Conservation (phyloP, 495 filamentous ascomycete genomes). For the Talaromyces ruber region DNA sequence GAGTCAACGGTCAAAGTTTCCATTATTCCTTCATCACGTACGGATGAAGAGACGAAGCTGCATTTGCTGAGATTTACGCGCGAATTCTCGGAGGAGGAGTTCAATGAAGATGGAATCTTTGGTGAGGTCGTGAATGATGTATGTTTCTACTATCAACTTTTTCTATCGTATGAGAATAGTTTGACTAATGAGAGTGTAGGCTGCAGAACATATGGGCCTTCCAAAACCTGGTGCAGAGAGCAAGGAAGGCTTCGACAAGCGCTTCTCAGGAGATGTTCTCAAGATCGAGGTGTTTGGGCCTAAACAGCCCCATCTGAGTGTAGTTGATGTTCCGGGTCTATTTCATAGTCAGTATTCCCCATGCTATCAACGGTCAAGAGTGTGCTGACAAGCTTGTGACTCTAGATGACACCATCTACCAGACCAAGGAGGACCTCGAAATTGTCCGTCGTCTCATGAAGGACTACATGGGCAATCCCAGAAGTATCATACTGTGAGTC, state of each 20-base stretch:
- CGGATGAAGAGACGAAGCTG: conserved; percentile 13
- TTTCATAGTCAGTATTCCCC: conserved; percentile 27
- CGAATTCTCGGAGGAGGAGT: background rate
- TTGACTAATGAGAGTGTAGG: conserved; percentile 8
- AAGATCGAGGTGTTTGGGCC: conserved; percentile 43
- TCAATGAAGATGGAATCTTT: conserved; percentile 8
- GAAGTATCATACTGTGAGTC: conserved; percentile 32
- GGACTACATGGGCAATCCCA: conserved; percentile 34
- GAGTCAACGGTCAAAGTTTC: conserved; percentile 14
- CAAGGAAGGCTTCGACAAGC: conserved; percentile 11
- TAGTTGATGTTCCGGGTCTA: conserved; percentile 47
- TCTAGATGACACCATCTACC: conserved; percentile 17
- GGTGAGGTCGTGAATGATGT: conserved; percentile 16
- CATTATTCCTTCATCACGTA: conserved; percentile 15
- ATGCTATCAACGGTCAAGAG: background rate
- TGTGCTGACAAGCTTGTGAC: background rate
- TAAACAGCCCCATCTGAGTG: conserved; percentile 34
- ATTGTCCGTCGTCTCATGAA: conserved; percentile 32
- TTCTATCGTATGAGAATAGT: background rate
- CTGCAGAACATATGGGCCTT: conserved; percentile 19
- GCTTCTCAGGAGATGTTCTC: conserved; percentile 39
- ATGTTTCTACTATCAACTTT: background rate
- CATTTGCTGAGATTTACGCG: conserved; percentile 16
- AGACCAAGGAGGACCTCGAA: conserved; percentile 22
- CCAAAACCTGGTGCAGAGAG: conserved; percentile 8